Base-by-base conservation (phyloP, 192 early-diverging fungal genomes). In the Linnemannia elongata region DNA sequence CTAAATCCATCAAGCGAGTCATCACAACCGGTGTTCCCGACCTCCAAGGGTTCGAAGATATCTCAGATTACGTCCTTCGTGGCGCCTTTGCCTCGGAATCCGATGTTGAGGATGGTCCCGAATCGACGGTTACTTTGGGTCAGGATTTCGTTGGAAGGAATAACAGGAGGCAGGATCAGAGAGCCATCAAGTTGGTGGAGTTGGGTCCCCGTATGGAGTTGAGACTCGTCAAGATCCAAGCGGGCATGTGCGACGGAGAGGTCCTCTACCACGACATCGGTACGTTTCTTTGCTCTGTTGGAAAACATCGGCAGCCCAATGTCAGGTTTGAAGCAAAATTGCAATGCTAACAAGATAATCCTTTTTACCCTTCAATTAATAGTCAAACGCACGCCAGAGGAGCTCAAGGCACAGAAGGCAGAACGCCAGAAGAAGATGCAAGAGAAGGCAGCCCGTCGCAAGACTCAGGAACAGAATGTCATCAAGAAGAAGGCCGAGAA, bases 121-220 rank as follows among this genome's bases (percentile, higher is more conserved):
- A 98, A 66, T 92, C 92, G n/a, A 95, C 94, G 30, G 95, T 99
- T 24, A 95, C 94, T 17, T 88, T 99, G 55, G 81, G 95, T 12
- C 95, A 97, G 84, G 94, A 96, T 83, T 97, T 95, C 78, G 86
- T 95, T 18, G 96, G 96, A 39, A 90, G 93, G 42, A 92, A 92
- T 57, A 96, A 97, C 89, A 90, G 85, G 74, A 91, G 91, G 75
- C 85, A 94, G 79, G 95, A 97, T 87, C 95, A 97, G 78, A 90
- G 98, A 38, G 97, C 97, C 0, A 94, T 99, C 27, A 92, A 94
- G 33, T 90, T 99, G 35, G 86, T 93, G 24, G 98, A 99, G 90
- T 84, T 99, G 8, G 98, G 98, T 3, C 98, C 98, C 36, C 91
- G 98, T 41, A 93, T 99, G 93, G 93, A 96, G 54, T 89, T 99